phyloP scores from a whole-genome alignment of 805 yeast genomes.

The Cephaloascus fragrans region DNA sequence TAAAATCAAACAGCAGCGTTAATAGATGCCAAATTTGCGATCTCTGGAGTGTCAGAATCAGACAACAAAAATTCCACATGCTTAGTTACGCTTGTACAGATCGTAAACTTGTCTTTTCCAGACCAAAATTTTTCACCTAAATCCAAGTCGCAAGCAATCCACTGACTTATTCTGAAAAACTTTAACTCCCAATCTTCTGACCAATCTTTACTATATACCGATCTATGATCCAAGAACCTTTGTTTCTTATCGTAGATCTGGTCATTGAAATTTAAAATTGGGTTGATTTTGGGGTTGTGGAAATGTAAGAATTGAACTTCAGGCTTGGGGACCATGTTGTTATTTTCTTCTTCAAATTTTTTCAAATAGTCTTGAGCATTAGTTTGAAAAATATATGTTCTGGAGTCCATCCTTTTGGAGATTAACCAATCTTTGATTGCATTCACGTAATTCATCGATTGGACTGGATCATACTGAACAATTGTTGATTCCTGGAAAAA shows the following conservation, averaged over 20 bases:
- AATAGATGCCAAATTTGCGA: not conserved
- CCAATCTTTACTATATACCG: not conserved
- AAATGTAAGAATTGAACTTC: slow-evolving; percentile 12
- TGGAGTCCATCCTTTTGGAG: slow-evolving; percentile 13
- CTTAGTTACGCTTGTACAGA: slow-evolving; percentile 11
- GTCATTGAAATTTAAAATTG: slow-evolving; percentile 6
- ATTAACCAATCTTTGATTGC: slow-evolving; percentile 18
- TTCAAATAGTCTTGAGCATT: slow-evolving; percentile 12
- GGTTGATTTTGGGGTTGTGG: slow-evolving; percentile 13
- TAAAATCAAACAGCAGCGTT: too few species aligned
- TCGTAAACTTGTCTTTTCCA: slow-evolving; percentile 5
- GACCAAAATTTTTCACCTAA: not conserved
- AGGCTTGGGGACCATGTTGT: slow-evolving; percentile 5
- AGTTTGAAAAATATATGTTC: slow-evolving; percentile 20
- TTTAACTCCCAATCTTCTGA: slow-evolving; percentile 1
- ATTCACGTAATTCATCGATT: slow-evolving; percentile 8
- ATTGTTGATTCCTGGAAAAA: slow-evolving; percentile 17
- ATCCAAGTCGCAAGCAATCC: slow-evolving; percentile 1
- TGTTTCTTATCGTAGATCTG: not conserved
- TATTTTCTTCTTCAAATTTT: slow-evolving; percentile 11
- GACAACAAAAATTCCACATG: slow-evolving; percentile 14
- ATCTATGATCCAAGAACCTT: not conserved
- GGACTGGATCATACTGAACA: slow-evolving; percentile 20
- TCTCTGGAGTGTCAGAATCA: slow-evolving; percentile 8
- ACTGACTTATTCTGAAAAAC: not conserved